phyloP scores from a whole-genome alignment of 169 alveolate genomes.

The Plasmodium ovale region DNA sequence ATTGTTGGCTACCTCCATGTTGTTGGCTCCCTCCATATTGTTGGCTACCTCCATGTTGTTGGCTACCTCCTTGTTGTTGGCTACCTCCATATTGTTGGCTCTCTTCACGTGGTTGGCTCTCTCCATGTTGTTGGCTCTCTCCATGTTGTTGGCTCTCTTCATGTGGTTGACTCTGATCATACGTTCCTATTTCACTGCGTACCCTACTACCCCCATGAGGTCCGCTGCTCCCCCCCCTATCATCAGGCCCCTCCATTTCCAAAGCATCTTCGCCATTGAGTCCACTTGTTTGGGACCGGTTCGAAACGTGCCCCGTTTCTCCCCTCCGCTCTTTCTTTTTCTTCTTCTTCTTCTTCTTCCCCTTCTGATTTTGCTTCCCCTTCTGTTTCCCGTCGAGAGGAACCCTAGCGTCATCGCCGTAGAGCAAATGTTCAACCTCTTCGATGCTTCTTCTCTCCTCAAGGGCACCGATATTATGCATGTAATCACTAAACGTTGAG shows the following conservation, averaged over 20 bases:
- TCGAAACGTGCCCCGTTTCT: not conserved
- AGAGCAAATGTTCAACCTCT: conserved; percentile 25
- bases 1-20: not conserved
- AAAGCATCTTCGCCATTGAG: not conserved
- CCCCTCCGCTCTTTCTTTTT: not conserved
- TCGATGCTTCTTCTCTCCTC: conserved; percentile 36
- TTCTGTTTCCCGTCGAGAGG: not conserved
- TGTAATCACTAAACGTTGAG: conserved; percentile 32
- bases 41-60: not conserved
- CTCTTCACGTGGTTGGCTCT: not conserved
- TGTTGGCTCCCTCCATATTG: not conserved
- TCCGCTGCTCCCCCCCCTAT: not conserved
- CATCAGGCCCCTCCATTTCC: not conserved
- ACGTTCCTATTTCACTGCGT: not conserved
- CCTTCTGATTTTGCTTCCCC: not conserved
- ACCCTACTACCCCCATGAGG: not conserved
- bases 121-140: not conserved
- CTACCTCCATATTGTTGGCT: not conserved
- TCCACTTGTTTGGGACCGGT: not conserved
- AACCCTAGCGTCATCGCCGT: conserved; percentile 6
- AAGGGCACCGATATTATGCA: conserved; percentile 12
- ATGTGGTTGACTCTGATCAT: not conserved
- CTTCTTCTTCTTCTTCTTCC: conserved; percentile 1
- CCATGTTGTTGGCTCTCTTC: not conserved
- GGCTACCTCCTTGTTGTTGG: not conserved